phyloP scores from a whole-genome alignment of 768 basidiomycete species.

The Cubamyces lactineus region DNA sequence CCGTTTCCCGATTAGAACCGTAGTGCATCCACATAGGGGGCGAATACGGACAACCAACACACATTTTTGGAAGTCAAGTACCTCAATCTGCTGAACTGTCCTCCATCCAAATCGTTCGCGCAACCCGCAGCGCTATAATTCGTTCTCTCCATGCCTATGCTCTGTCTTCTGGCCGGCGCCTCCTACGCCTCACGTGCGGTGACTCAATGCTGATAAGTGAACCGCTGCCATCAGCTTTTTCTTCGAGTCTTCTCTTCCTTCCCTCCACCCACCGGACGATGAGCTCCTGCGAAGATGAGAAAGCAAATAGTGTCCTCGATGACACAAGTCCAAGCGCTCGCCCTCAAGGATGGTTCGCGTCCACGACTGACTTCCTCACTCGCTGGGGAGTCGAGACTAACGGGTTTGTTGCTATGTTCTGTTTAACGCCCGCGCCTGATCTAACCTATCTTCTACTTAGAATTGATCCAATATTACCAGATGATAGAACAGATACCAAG shows the following conservation, averaged over 20 bases:
- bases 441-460: conserved; percentile 34
- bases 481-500: conserved; percentile 57
- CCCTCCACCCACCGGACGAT: neutral
- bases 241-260: neutral
- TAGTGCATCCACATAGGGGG: too few relatives aligned
- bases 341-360: conserved; percentile 10
- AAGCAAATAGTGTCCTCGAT: neutral
- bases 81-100: too few relatives aligned
- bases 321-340: neutral
- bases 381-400: conserved; percentile 46
- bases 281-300: conserved; percentile 9
- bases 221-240: neutral
- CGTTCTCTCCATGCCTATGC: neutral
- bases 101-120: too few relatives aligned
- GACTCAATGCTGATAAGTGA: neutral
- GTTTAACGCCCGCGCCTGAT: neutral
- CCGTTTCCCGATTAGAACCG: too few relatives aligned
- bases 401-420: conserved; percentile 34
- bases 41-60: too few relatives aligned
- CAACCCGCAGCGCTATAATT: too few relatives aligned
- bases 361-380: conserved; percentile 34
- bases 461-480: conserved; percentile 54
- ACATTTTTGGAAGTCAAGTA: too few relatives aligned
- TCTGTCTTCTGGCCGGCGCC: neutral
- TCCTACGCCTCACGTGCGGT: neutral